Evolutionary conservation across 2,329 filamentous ascomycete species (phyloP), one percentile per base, ranked within the genome.

Genomic region (Pseudocercospora vitis): DNA sequence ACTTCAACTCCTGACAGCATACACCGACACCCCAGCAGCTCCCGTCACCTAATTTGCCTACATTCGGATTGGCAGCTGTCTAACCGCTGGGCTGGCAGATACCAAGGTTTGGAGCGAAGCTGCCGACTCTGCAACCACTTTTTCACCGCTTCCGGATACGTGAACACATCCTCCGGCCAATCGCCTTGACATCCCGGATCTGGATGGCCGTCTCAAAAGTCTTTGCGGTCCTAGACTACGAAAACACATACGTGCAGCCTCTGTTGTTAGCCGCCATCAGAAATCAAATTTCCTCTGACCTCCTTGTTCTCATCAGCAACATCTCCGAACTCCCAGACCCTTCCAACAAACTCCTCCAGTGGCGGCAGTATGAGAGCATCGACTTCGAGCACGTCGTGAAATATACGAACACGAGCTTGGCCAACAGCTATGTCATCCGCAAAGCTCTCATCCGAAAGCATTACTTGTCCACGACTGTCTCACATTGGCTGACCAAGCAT

Each of bases 371-470:
- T 73, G 94, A 99, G 71, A 78, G 82, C 35, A 82, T 97, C 55
- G 88, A 95, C 68, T 97, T 96, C 70, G 85, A 88, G 50, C 83
- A 87, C 64, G 81, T 88, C 14, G 77, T 87, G 53, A 70, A 76
- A 1, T 78, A 89, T 62, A 73, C 87, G 0, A 68, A 72, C 0
- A 83, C 82, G 0, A 83, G 81, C 8, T 77, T 96, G 1, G 79
- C 89, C 63, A 97, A 96, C 73, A 89, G 89, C 67, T 97, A 96
- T 72, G 82, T 96, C 68, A 95, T 97, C 69, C 88, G 94, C 65
- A 97, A 97, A 76, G 94, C 94, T 0, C 78, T 99, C 16, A 97
- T 97, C 64, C 84, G 94, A 55, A 99, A 99, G 73, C 94, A 99
- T 71, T 97, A 94, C 69, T 81, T 99, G 2, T 86, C 87, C 3